These are phyloP conservation scores for Peterozyma toletana DNA, from an alignment of 805 yeast genomes.

Conservation along the genomic window DNA sequence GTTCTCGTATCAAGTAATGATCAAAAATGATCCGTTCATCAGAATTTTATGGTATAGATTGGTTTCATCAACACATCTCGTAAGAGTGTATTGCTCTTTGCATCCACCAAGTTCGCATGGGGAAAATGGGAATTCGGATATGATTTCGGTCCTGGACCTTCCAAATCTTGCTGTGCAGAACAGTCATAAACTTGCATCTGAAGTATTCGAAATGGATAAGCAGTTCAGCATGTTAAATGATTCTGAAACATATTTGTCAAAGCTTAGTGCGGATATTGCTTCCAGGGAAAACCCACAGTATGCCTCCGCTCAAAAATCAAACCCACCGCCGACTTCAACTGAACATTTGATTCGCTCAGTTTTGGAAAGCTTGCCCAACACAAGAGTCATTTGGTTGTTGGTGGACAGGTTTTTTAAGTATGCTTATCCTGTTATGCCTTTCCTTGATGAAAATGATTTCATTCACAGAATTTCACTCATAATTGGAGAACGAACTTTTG, in stretches of 20 bases:
- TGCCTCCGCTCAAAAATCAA: background rate
- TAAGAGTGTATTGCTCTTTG: no score
- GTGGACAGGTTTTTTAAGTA: constrained; percentile 33
- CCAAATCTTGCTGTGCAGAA: no score
- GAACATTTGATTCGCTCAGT: background rate
- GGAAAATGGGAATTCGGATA: no score
- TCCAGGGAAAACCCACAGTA: background rate
- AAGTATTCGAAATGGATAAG: no score
- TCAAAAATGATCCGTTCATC: constrained; percentile 40
- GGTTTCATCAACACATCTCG: background rate
- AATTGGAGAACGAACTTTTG: constrained; percentile 18
- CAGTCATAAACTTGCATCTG: no score
- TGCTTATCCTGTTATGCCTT: constrained; percentile 41
- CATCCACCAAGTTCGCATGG: no score
- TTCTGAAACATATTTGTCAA: no score
- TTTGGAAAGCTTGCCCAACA: constrained; percentile 26
- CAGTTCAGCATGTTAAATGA: no score
- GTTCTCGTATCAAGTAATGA: constrained; percentile 37
- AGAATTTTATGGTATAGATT: constrained; percentile 28
- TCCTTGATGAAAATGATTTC: constrained; percentile 30
- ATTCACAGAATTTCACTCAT: constrained; percentile 25
- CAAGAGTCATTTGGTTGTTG: constrained; percentile 35
- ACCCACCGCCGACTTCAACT: constrained; percentile 1
- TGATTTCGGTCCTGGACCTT: no score
- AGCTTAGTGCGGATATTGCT: no score